phyloP scores from a whole-genome alignment of 805 yeast species.

The Candida oleophila region DNA sequence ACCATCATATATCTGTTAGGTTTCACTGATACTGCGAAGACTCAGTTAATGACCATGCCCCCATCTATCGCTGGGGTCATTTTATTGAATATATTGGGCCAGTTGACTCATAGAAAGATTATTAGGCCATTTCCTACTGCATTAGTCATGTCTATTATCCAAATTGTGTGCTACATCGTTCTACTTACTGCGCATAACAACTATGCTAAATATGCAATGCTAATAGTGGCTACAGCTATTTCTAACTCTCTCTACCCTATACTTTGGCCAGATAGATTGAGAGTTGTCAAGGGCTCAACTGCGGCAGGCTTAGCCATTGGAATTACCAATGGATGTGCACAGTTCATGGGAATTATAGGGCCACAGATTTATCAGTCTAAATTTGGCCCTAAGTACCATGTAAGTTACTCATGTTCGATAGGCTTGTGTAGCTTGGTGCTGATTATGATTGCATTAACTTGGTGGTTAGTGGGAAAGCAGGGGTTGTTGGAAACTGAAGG shows the following conservation, averaged over 20 bases:
- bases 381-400: slow-evolving; percentile 13
- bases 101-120: slow-evolving; percentile 9
- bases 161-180: slow-evolving; percentile 13
- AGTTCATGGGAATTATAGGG: slow-evolving; percentile 15
- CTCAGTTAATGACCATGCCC: slow-evolving; percentile 19
- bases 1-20: slow-evolving; percentile 18
- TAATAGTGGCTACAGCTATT: slow-evolving; percentile 13
- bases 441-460: slow-evolving; percentile 8
- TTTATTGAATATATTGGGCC: slow-evolving; percentile 14
- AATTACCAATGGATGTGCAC: slow-evolving; percentile 12
- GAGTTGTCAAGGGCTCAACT: slow-evolving; percentile 13
- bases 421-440: slow-evolving; percentile 10
- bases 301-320: slow-evolving; percentile 15
- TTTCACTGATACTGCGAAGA: slow-evolving; percentile 17
- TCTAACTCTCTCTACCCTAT: slow-evolving; percentile 14
- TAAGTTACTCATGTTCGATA: slow-evolving; percentile 12
- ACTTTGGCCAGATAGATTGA: slow-evolving; percentile 17
- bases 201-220: slow-evolving; percentile 12
- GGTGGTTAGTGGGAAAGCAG: slow-evolving; percentile 12
- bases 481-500: slow-evolving; percentile 14
- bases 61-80: slow-evolving; percentile 14
- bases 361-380: slow-evolving; percentile 14
- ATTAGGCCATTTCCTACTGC: slow-evolving; percentile 13
- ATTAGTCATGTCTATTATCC: slow-evolving; percentile 10
- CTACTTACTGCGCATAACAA: slow-evolving; percentile 7